Conservation (phyloP, 768 basidiomycete genomes). For the Mrakia gelida region DNA sequence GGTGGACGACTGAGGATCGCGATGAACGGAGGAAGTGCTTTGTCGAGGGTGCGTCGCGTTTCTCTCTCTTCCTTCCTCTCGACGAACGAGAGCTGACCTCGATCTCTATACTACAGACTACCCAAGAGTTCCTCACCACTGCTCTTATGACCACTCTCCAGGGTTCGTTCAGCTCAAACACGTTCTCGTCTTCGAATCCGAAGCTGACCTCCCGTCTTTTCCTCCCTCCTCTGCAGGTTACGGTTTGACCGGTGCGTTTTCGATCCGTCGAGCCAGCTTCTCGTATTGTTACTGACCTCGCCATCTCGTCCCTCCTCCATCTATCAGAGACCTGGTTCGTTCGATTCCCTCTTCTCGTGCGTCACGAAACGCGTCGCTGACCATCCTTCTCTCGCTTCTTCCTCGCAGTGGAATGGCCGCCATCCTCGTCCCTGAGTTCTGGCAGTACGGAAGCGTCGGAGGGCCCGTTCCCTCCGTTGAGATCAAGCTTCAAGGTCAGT, state of each 20-base stretch:
- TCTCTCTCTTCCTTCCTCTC: constrained; percentile 13
- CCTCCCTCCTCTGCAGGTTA: no score
- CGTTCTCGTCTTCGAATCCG: no score
- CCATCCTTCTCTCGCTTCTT: neutral
- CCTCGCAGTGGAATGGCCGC: constrained; percentile 2
- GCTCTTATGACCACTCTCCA: constrained; percentile 41
- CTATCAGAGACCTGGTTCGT: constrained; percentile 41
- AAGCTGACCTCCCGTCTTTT: no score
- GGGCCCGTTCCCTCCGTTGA: constrained; percentile 42
- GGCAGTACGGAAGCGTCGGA: constrained; percentile 37
- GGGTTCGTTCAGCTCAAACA: constrained; percentile 26
- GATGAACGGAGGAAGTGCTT: constrained; percentile 39
- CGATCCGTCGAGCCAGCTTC: no score
- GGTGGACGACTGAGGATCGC: constrained; percentile 42
- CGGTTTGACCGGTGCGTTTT: no score
- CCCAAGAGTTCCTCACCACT: constrained; percentile 43
- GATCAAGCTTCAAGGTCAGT: constrained; percentile 39
- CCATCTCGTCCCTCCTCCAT: no score
- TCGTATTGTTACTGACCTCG: no score
- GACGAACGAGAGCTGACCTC: no score
- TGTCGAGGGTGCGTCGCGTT: neutral
- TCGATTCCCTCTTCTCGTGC: neutral
- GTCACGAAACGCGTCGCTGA: neutral
- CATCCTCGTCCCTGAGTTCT: constrained; percentile 34
- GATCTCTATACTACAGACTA: constrained; percentile 29